Base-by-base conservation (phyloP, 768 basidiomycete species). In the Phlebiopsis gigantea region DNA sequence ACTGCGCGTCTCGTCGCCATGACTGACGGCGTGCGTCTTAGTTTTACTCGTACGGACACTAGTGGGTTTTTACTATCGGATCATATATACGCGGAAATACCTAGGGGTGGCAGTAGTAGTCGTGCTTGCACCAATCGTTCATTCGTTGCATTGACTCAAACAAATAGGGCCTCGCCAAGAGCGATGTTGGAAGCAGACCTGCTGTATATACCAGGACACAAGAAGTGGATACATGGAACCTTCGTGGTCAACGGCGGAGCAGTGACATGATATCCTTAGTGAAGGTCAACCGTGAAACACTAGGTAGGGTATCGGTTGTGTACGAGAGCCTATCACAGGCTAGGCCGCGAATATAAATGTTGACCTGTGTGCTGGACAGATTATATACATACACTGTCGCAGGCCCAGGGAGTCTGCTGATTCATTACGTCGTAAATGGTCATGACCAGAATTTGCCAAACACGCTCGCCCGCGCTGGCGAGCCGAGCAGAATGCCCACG, bases 391-490 rank as follows among this genome's bases (percentile, higher is more conserved):
- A n/a, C n/a, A n/a, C n/a, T n/a, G n/a, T n/a, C n/a, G n/a, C n/a
- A n/a, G n/a, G n/a, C n/a, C n/a, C n/a, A n/a, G n/a, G n/a, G n/a
- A n/a, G n/a, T n/a, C n/a, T n/a, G n/a, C n/a, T n/a, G n/a, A 39
- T 12, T 39, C 34, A 17, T 39, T 12, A 39, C 34, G 34, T 39
- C 34, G 34, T 24, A 17, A 48, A n/a, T 8, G 7, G 29, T 55
- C 80, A 81, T 53, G 59, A 83, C 83, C 84, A 88, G 55, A 87
- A 77, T 65, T 78, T 79, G 42, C 86, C 78, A 62, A 88, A 77
- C 45, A 86, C 79, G 61, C 83, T 86, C 6, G 76, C 71, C 29
- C 79, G 66, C 26, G 75, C 72, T 19, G 58, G 67, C 64, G 31
- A 62, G 22, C 81, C 79, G 7, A 87, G 66, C 43, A 89, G 72